Conservation (phyloP, 345 rosid species). For the Noccaea caerulescens region DNA sequence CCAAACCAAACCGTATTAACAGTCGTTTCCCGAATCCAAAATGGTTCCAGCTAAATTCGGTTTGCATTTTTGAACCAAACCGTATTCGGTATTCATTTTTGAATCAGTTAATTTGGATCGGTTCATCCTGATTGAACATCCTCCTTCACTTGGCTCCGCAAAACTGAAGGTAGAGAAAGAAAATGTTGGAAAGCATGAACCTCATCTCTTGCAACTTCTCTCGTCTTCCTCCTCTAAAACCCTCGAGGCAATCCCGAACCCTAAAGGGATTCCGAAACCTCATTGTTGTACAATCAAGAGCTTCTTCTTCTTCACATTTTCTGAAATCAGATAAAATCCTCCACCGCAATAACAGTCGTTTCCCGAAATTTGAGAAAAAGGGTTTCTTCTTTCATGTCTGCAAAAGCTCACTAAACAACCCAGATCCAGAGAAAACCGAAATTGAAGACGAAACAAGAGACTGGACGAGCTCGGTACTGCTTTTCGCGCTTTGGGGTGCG, state of each 20-base stretch:
- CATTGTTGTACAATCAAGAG: slow-evolving; percentile 12
- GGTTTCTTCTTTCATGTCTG: slow-evolving; percentile 46
- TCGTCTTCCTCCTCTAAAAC: slow-evolving; percentile 45
- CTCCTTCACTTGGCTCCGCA: neutral
- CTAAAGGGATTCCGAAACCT: slow-evolving; percentile 1
- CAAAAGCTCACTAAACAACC: slow-evolving; percentile 51
- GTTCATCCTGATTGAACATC: no score
- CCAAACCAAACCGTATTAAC: no score
- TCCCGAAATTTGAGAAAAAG: slow-evolving; percentile 33
- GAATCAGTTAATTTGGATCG: no score
- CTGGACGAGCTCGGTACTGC: slow-evolving; percentile 79
- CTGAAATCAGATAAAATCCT: slow-evolving; percentile 27
- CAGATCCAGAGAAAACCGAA: slow-evolving; percentile 54
- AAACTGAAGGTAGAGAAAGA: slow-evolving; percentile 19
- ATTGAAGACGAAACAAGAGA: slow-evolving; percentile 49
- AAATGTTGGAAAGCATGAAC: slow-evolving; percentile 49
- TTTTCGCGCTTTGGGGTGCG: slow-evolving; percentile 70
- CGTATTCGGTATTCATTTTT: no score
- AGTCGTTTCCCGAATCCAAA: no score
- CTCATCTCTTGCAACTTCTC: slow-evolving; percentile 66
- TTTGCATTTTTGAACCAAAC: no score
- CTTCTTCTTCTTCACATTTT: slow-evolving; percentile 28
- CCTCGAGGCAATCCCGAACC: slow-evolving; percentile 28
- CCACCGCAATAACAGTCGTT: neutral
- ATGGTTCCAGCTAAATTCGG: no score